Evolutionary conservation across 139 green algal species (phyloP).

Genomic region (Chlamydomonas eustigma): DNA sequence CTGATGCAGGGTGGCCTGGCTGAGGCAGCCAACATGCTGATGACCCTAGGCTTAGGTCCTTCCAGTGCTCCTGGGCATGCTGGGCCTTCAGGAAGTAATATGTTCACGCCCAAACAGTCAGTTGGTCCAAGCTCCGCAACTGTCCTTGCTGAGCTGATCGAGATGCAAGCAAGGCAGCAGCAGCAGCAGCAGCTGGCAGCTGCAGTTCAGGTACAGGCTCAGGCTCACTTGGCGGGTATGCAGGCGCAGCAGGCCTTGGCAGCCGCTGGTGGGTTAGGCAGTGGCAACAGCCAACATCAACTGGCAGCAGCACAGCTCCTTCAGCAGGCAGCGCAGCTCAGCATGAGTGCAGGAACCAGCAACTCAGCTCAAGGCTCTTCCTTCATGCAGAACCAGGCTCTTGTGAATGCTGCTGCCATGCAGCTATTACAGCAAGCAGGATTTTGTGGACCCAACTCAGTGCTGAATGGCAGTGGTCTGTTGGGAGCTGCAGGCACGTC

Average conservation of each 20-base stretch:
- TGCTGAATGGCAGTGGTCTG: conserved; percentile 5
- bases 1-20: conserved; percentile 22
- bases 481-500: background rate
- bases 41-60: conserved; percentile 17
- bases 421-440: conserved; percentile 40
- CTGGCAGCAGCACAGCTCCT: conserved; percentile 11
- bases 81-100: no score
- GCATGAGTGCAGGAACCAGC: background rate
- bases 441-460: conserved; percentile 15
- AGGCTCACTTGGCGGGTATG: background rate
- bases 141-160: conserved; percentile 5
- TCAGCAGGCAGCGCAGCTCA: conserved; percentile 9
- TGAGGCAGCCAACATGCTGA: conserved; percentile 34
- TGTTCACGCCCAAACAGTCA: background rate
- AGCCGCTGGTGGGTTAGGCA: background rate
- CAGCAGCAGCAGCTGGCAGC: conserved; percentile 24
- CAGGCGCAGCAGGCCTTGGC: background rate
- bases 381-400: background rate
- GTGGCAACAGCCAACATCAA: background rate
- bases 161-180: conserved; percentile 23
- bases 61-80: no score
- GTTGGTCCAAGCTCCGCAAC: background rate
- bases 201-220: background rate
- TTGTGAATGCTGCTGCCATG: conserved; percentile 6
- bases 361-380: background rate